Evolutionary conservation across 1,284 basidiomycete genomes (phyloP).

Genomic region (Cutaneotrichosporon sp.): DNA sequence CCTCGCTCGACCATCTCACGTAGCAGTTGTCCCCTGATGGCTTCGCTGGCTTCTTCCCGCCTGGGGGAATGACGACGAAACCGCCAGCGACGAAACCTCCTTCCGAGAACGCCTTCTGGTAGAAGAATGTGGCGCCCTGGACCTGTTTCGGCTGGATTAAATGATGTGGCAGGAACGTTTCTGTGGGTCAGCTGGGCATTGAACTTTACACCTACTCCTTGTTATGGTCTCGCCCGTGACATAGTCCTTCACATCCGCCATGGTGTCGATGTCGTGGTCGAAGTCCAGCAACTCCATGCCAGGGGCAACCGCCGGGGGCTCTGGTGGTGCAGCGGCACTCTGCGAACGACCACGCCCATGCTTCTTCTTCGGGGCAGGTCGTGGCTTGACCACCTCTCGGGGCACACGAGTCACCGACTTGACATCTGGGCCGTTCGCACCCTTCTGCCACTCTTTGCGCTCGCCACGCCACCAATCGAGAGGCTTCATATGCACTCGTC

Average conservation of each 20-base stretch:
- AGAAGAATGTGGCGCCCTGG: slow-evolving; percentile 65
- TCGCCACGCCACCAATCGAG: slow-evolving; percentile 94
- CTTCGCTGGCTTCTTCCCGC: slow-evolving; percentile 78
- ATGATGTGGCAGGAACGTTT: slow-evolving; percentile 48
- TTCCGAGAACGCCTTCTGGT: slow-evolving; percentile 95
- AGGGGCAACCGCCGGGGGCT: not conserved
- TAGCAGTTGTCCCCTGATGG: slow-evolving; percentile 92
- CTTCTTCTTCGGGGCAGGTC: not conserved
- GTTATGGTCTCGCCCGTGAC: slow-evolving; percentile 63
- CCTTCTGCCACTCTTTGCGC: slow-evolving; percentile 71
- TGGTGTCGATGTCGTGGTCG: slow-evolving; percentile 75
- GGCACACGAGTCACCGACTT: slow-evolving; percentile 65
- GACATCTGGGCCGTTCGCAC: slow-evolving; percentile 71
- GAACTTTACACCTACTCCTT: slow-evolving; percentile 62
- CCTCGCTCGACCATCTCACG: slow-evolving; percentile 70
- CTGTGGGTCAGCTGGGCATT: slow-evolving; percentile 17
- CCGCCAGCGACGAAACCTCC: slow-evolving; percentile 88
- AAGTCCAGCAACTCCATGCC: slow-evolving; percentile 59
- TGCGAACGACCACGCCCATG: not conserved
- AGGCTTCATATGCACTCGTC: slow-evolving; percentile 71
- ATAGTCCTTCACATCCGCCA: slow-evolving; percentile 71
- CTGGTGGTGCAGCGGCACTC: slow-evolving; percentile 44
- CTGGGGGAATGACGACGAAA: slow-evolving; percentile 66
- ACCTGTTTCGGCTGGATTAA: slow-evolving; percentile 63
- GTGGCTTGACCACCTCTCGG: slow-evolving; percentile 1